Evolutionary conservation across 495 filamentous ascomycete species (phyloP), one percentile per base, ranked within the genome.

Genomic region (Astrothelium macrocarpum): DNA sequence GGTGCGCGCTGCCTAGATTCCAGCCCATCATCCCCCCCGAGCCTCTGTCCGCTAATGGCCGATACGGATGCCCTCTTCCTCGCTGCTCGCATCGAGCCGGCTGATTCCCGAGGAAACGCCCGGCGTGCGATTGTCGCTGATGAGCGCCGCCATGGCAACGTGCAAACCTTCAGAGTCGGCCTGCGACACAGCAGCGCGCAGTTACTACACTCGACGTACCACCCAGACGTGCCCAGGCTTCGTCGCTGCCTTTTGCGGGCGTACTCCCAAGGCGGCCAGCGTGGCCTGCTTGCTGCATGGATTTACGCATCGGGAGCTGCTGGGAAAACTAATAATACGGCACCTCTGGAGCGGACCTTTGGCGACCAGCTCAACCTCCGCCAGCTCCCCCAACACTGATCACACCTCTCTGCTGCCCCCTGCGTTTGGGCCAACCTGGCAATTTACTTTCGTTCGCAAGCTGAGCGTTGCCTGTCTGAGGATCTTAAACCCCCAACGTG

Each of bases 221-320:
- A 49, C 45, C n/a, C 45, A 18, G 45, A 9, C 36, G 36, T 49
- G 45, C n/a, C 23, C 12, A 18, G 11, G 14, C 23, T 49, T 20
- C 3, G 43, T 3, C 3, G 43, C 49, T 12, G 5, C 20, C 25
- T 16, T 0, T 26, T 16, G 23, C 25, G 49, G 49, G 49, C 49
- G 25, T 9, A 9, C 20, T 2, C 49, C 20, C 49, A 56, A 56
- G 23, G 49, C 49, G 9, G 49, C 49, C 49, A 56, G 2, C 49
- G 49, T 56, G 49, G 49, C 49, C 49, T 56, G 49, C 49, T 56
- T 56, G 49, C 49, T 56, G 49, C 49, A 56, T 56, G 49, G 49
- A 56, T 29, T 9, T 9, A 56, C 49, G 49, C 49, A 56, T 56
- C 49, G 49, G 49, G 49, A 56, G 23, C 49, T 29, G 49, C 49